Base-by-base conservation (phyloP, 371 early-diverging fungal species). In the Lichtheimia ornata region DNA sequence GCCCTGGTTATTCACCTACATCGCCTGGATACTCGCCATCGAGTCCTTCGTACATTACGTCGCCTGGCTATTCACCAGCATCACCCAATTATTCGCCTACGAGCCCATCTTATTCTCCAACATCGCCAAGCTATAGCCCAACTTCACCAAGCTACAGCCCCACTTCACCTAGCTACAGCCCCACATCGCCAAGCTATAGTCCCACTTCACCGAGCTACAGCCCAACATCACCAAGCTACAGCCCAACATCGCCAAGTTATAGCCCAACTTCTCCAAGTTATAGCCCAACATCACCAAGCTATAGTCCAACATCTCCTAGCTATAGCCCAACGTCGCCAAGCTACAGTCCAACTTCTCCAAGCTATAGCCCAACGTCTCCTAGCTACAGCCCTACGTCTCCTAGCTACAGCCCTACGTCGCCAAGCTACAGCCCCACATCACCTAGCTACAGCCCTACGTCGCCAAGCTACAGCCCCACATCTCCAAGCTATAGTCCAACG, bases 161-260 rank as follows among this genome's bases (percentile, higher is more conserved):
- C 1, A 90, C 92, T 11, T 79, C 79, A 18, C 87, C 88, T 7
- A 72, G 75, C 51, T 93, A 91, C 62, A 75, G 72, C 3, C 90
- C 91, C 15, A 89, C 89, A 6, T 77, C 74, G 49, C 96, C 96
- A n/a, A 79, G 81, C 22, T 94, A 96, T 70, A 82, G 82, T 0
- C 94, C 92, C 0, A 90, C 89, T 2, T 74, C 77, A 13, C 93
- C 94, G 22, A 80, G 82, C 61, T 93, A 88, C 64, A 76, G 78
- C 53, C 92, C 96, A 1, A 89, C 92, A 12, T 79, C 80, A 50
- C 92, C 93, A 5, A 79, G 83, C 18, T 92, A 93, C 58, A 76
- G 80, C 1, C 94, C 95, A 5, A 91, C 94, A 24, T 76, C 77
- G 20, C 94, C 93, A 13, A 76, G 78, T 18, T 95, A 95, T 72